These are phyloP conservation scores for Tulasnella sp. DNA, from an alignment of 768 basidiomycete genomes.

Conservation along the genomic window DNA sequence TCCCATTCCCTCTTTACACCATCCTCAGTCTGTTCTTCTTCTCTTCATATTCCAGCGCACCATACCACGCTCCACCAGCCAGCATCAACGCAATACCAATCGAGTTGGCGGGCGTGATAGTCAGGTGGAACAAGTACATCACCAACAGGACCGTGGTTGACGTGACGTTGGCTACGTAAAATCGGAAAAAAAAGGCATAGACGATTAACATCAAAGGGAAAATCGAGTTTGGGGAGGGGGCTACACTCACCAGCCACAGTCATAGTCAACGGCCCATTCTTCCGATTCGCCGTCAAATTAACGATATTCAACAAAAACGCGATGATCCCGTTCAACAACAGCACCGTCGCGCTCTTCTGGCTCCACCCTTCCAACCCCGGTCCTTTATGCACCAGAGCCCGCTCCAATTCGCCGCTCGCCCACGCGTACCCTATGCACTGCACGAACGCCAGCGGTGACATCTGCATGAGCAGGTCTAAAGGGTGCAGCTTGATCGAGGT, in stretches of 20 bases:
- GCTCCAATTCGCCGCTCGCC: conserved; percentile 68
- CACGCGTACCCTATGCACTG: conserved; percentile 76
- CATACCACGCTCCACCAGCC: conserved; percentile 77
- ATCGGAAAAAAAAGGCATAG: background rate
- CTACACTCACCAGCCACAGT: conserved; percentile 77
- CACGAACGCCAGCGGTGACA: conserved; percentile 86
- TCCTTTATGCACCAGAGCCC: conserved; percentile 48
- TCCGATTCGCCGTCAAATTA: conserved; percentile 91
- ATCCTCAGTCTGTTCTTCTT: conserved; percentile 19
- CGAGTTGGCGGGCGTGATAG: conserved; percentile 70
- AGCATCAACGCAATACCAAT: conserved; percentile 80
- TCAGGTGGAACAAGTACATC: conserved; percentile 73
- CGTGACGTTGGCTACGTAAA: conserved; percentile 67
- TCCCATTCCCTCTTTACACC: background rate
- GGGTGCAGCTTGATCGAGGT: conserved; percentile 46
- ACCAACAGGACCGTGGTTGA: conserved; percentile 86
- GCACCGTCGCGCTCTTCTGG: conserved; percentile 32
- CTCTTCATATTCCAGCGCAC: conserved; percentile 48
- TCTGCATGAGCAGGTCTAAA: conserved; percentile 78
- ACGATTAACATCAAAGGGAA: background rate
- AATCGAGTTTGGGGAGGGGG: conserved; percentile 18
- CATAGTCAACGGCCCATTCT: conserved; percentile 83
- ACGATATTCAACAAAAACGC: conserved; percentile 92
- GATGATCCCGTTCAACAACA: conserved; percentile 72
- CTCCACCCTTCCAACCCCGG: conserved; percentile 26